Conservation (phyloP, 371 early-diverging fungal genomes). For the Nematocida parisii region DNA sequence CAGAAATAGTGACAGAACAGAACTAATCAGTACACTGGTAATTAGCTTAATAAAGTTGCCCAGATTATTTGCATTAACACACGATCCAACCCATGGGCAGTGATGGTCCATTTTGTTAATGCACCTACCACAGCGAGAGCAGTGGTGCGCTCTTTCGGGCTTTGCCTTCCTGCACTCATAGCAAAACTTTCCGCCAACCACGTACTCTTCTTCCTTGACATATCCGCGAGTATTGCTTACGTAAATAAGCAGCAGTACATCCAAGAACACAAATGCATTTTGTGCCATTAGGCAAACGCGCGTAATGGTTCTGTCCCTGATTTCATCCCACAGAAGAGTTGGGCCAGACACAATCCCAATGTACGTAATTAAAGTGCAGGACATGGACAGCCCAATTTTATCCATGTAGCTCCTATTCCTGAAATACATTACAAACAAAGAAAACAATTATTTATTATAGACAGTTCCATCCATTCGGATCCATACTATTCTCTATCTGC, state of each 20-base stretch:
- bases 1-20: constrained; percentile 3
- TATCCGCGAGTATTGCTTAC: constrained; percentile 56
- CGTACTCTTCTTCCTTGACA: constrained; percentile 37
- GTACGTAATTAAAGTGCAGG: constrained; percentile 26
- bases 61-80: constrained; percentile 78
- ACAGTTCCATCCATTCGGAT: constrained; percentile 2
- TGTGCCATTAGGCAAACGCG: not conserved
- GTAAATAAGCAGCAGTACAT: constrained; percentile 6
- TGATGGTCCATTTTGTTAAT: constrained; percentile 96
- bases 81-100: constrained; percentile 92
- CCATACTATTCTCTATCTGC: not conserved
- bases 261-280: constrained; percentile 6
- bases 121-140: constrained; percentile 86
- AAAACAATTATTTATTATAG: constrained; percentile 38
- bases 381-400: constrained; percentile 24
- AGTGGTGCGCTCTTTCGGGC: constrained; percentile 92
- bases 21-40: constrained; percentile 36
- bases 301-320: not conserved
- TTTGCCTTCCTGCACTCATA: constrained; percentile 73
- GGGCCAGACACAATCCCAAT: constrained; percentile 22
- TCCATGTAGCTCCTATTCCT: constrained; percentile 37
- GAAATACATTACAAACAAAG: constrained; percentile 52
- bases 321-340: constrained; percentile 27
- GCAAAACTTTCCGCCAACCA: constrained; percentile 66
- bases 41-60: constrained; percentile 71